Evolutionary conservation across 345 rosid genomes (phyloP).

Genomic region (Rhodamnia argentea): DNA sequence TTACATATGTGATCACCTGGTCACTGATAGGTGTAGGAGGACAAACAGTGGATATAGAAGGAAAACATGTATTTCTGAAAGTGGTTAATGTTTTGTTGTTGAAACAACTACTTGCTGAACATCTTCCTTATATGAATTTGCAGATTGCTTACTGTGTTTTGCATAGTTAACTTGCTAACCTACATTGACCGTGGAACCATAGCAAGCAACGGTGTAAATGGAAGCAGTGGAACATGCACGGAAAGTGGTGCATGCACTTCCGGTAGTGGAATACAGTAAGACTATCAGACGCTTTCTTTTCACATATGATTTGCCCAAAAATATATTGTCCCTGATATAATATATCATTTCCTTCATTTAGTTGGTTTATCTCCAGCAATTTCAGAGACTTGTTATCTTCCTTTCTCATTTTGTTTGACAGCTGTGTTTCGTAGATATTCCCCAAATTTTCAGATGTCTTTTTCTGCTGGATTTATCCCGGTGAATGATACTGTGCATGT

Average conservation of each 20-base stretch:
- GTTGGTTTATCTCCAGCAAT: neutral
- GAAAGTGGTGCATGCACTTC: conserved; percentile 58
- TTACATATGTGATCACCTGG: neutral
- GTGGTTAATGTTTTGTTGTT: neutral
- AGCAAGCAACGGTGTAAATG: conserved; percentile 96
- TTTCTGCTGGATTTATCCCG: neutral
- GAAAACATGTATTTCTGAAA: neutral
- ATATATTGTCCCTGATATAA: neutral
- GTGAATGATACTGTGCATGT: neutral
- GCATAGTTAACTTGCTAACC: conserved; percentile 71
- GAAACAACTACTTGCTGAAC: neutral
- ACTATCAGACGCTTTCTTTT: neutral
- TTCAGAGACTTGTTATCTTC: neutral
- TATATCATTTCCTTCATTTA: neutral
- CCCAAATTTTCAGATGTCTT: neutral
- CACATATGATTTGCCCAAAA: neutral
- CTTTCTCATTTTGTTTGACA: neutral
- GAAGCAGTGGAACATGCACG: conserved; percentile 55
- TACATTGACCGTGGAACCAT: conserved; percentile 92
- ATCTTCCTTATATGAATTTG: conserved; percentile 5
- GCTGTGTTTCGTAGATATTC: neutral
- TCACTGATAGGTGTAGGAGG: neutral
- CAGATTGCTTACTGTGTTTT: conserved; percentile 80
- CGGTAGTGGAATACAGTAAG: conserved; percentile 96
- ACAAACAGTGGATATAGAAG: neutral